Evolutionary conservation across 1,139 yeast species (phyloP), one percentile per base, ranked within the genome.

Genomic region (Geotrichum cucujoidarum): DNA sequence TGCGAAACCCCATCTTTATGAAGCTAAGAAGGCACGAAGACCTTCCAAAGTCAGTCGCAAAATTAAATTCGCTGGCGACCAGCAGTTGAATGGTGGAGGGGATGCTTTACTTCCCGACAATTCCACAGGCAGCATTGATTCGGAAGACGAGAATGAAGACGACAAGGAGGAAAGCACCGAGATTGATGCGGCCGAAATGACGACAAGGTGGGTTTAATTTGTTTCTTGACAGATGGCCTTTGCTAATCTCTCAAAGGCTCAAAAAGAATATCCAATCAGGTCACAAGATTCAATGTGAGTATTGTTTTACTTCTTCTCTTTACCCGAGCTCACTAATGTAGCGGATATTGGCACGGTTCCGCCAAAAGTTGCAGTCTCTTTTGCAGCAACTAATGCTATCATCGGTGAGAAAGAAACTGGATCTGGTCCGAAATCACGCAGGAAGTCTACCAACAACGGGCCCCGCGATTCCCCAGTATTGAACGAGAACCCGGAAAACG

Each of bases 191-290:
- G 17, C 38, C 10, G 60, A 56, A 45, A 50, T 52, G 44, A 59
- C 61, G 14, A 57, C 61, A 8, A 51, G 51, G 29, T 57, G n/a
- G n/a, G n/a, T n/a, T n/a, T n/a, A n/a, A n/a, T n/a, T n/a, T n/a
- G n/a, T n/a, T n/a, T n/a, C n/a, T n/a, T n/a, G n/a, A n/a, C n/a
- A n/a, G n/a, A n/a, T n/a, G n/a, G n/a, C n/a, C 40, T 46, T 51
- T 40, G 46, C 14, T 52, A 53, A 10, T 45, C 48, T 18, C 57
- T 44, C 3, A 24, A 53, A 53, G 43, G 30, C 18, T 39, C 2
- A 41, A 55, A 55, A 40, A 57, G 56, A 14, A 56, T 57, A 1
- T 57, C 13, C 34, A n/a, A n/a, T n/a, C n/a, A n/a, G n/a, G n/a
- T n/a, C n/a, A n/a, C n/a, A n/a, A n/a, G n/a, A n/a, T n/a, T n/a